These are phyloP conservation scores for Tolypocladium nubicola DNA, from an alignment of 2,329 filamentous ascomycete species.

Conservation along the genomic window DNA sequence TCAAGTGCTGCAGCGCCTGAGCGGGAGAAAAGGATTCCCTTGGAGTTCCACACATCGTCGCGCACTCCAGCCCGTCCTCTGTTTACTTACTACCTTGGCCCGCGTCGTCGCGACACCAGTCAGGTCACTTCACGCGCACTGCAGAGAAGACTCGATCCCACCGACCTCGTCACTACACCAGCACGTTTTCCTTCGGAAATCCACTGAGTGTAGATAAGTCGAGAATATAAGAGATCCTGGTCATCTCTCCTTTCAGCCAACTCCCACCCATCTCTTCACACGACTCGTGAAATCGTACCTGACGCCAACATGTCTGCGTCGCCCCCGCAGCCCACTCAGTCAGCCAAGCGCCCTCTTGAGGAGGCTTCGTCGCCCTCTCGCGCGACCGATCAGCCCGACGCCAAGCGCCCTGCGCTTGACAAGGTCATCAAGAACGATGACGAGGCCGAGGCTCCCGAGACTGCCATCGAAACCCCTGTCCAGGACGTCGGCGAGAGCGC, in stretches of 20 bases:
- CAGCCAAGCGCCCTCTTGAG: conserved; percentile 86
- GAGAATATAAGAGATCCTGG: conserved; percentile 24
- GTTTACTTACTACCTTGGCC: conserved; percentile 20
- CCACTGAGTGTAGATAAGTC: conserved; percentile 74
- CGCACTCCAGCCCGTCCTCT: conserved; percentile 3
- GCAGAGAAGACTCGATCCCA: conserved; percentile 31
- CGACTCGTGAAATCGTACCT: conserved; percentile 1
- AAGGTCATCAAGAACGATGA: conserved; percentile 70
- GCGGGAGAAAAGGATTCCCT: conserved; percentile 14
- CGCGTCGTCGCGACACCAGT: conserved; percentile 21
- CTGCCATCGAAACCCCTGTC: conserved; percentile 28
- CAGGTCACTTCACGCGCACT: conserved; percentile 28
- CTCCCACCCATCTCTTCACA: background rate
- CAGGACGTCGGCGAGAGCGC: conserved; percentile 38
- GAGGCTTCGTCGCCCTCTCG: conserved; percentile 92
- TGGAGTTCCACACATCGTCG: conserved; percentile 7
- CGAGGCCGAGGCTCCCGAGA: conserved; percentile 32
- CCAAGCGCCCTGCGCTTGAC: conserved; percentile 91
- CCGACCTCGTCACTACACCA: conserved; percentile 55
- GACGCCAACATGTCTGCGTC: conserved; percentile 62
- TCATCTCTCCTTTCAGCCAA: conserved; percentile 13
- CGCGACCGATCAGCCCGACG: conserved; percentile 86
- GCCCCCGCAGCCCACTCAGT: conserved; percentile 54
- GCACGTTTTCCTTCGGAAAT: conserved; percentile 88
- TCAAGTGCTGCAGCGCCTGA: conserved; percentile 20